Evolutionary conservation across 352 stramenopile species (phyloP), one percentile per base, ranked within the genome.

Genomic region (Phytopythium sindhum): DNA sequence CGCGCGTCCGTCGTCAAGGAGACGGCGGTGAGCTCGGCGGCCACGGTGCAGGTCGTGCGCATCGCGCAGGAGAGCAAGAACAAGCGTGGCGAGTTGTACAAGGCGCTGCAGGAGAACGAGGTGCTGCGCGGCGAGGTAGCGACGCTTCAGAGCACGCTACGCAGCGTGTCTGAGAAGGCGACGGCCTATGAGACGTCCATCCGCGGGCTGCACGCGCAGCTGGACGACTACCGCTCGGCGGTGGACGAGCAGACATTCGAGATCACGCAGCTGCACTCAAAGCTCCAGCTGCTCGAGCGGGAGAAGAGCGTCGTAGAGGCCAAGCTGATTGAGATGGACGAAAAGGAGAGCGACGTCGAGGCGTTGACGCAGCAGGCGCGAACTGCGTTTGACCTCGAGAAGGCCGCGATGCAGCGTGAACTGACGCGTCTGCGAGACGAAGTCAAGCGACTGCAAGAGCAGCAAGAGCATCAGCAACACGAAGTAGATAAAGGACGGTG

Each of bases 301-400:
- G 78, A 89, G 54, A 92, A 91, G 50, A 21, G 77, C 19, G 39
- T 31, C 24, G 56, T 91, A 17, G 84, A 90, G 64, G 69, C 68
- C 10, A 88, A 89, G 44, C 61, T 95, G 8, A 75, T 91, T n/a
- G 84, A 91, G 59, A 88, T 90, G 77, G 77, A 91, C 53, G 81
- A 89, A 66, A 72, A 71, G 8, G 79, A 93, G 51, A 77, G 71
- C 45, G 67, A 88, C 24, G 79, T 89, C 2, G 80, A 91, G 24
- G 67, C 63, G 23, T 37, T 88, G 31, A 72, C 87, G 41, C 59
- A 61, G 21, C 68, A 91, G 57, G 64, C 73, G 11, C 79, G 74
- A 42, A 68, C 65, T 23, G 79, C 77, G 44, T 77, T 86, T 61
- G 81, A 88, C 17, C 75, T 81, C 57, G 83, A 94, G 61, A 84